Conservation (phyloP, 2,329 filamentous ascomycete genomes). For the Aphanoascus verrucosus region DNA sequence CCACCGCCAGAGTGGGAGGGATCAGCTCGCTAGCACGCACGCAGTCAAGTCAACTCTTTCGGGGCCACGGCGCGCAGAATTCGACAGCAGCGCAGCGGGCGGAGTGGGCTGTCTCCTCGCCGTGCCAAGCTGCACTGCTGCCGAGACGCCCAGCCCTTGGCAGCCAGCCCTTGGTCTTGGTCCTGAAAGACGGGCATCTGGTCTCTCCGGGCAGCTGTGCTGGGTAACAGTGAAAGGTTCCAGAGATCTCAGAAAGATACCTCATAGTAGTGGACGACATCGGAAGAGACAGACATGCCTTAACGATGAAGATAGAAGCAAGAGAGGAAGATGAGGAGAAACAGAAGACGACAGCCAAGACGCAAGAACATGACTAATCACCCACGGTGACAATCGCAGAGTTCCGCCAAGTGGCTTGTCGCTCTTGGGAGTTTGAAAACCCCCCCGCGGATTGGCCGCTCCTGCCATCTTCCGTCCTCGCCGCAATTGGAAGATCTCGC, state of each 20-base stretch:
- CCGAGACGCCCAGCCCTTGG: slow-evolving; percentile 28
- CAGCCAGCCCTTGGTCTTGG: slow-evolving; percentile 12
- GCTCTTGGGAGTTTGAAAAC: background rate
- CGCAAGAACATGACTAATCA: background rate
- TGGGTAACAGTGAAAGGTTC: no score
- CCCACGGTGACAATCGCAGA: background rate
- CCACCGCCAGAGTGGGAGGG: background rate
- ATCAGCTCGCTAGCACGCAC: background rate
- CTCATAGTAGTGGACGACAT: no score
- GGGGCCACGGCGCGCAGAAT: background rate
- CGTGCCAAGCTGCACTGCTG: slow-evolving; percentile 18
- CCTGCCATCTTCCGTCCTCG: background rate
- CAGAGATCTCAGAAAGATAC: no score
- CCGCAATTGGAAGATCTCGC: slow-evolving; percentile 3
- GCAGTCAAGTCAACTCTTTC: background rate
- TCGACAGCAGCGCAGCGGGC: slow-evolving; percentile 5
- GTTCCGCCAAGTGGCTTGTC: slow-evolving; percentile 7
- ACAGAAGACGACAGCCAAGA: background rate
- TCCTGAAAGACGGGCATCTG: background rate
- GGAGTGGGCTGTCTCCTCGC: slow-evolving; percentile 21
- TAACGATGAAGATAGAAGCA: background rate
- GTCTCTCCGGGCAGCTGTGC: no score
- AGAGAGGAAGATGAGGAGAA: background rate
- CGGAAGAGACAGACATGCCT: background rate
- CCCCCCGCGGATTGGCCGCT: slow-evolving; percentile 1